These are phyloP conservation scores for Suillus plorans DNA, from an alignment of 768 basidiomycete genomes.

Conservation along the genomic window DNA sequence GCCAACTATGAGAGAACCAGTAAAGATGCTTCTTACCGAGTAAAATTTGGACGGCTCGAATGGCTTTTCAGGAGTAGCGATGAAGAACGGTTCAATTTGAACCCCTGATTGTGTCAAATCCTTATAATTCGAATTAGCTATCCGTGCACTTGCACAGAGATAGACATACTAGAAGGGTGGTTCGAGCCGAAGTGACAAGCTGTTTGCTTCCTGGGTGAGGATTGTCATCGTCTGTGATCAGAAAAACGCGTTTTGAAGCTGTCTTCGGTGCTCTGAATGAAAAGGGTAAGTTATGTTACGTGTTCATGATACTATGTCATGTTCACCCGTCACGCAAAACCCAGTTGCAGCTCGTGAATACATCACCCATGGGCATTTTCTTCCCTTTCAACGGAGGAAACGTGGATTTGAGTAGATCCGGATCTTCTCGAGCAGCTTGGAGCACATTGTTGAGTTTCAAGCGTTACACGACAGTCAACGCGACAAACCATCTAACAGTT, in stretches of 20 bases:
- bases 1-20: neutral
- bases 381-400: conserved; percentile 64
- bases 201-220: conserved; percentile 54
- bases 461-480: neutral
- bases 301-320: neutral
- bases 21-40: conserved; percentile 47
- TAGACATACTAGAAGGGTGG: conserved; percentile 60
- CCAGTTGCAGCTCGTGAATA: conserved; percentile 90
- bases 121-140: conserved; percentile 37
- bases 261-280: conserved; percentile 72
- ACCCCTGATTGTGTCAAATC: conserved; percentile 81
- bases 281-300: neutral
- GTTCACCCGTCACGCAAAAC: conserved; percentile 81
- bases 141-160: neutral
- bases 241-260: conserved; percentile 88
- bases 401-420: conserved; percentile 48
- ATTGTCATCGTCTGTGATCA: conserved; percentile 76
- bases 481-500: conserved; percentile 69
- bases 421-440: conserved; percentile 67
- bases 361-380: conserved; percentile 79
- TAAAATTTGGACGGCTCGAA: conserved; percentile 82
- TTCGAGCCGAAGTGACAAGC: conserved; percentile 65
- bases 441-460: conserved; percentile 7
- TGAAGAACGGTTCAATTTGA: conserved; percentile 86
- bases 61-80: conserved; percentile 60